Base-by-base conservation (phyloP, 345 rosid species). In the Lepidium didymum region DNA sequence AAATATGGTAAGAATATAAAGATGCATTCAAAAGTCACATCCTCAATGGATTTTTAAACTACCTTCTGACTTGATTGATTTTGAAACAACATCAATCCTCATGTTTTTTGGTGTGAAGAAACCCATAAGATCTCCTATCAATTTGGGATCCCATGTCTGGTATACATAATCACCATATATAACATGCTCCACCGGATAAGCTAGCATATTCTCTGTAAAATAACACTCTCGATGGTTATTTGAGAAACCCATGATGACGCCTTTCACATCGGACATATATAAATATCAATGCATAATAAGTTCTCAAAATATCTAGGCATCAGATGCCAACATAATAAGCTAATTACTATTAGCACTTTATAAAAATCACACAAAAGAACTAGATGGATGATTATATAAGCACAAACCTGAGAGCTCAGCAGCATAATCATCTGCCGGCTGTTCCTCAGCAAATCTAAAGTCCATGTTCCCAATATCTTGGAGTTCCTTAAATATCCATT, bases 401-500 rank as follows among this genome's bases (percentile, higher is more conserved):
- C 12, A 75, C 67, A 56, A 46, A 94, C 99, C 99, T 79, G 99
- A 86, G 70, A 94, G 99, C 63, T 87, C 87, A 41, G 92, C 85
- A 77, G 99, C 96, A 86, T 94, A 94, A 68, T 89, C 97, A 84
- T 91, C 99, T 75, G 87, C 97, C 69, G 96, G 84, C 79, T 86
- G 89, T 75, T 94, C 95, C 84, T 94, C 99, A 31, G 94, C 91
- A 83, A 86, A 94, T 70, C 85, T 85, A 38, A 94, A 91, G 69
- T 89, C 97, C 92, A 94, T 82, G 80, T 89, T 89, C 40, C 86
- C 92, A 75, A 94, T 94, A 81, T 89, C 91, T 72, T 94, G 95
- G 63, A 94, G 88, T 77, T 94, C 99, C 82, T 91, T 89, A 72
- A 91, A 94, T 80, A 94, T 91, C 99, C 99, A 89, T 80, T 89